Evolutionary conservation across 495 filamentous ascomycete species (phyloP), one percentile per base, ranked within the genome.

Genomic region (Penicillium cinerascens): DNA sequence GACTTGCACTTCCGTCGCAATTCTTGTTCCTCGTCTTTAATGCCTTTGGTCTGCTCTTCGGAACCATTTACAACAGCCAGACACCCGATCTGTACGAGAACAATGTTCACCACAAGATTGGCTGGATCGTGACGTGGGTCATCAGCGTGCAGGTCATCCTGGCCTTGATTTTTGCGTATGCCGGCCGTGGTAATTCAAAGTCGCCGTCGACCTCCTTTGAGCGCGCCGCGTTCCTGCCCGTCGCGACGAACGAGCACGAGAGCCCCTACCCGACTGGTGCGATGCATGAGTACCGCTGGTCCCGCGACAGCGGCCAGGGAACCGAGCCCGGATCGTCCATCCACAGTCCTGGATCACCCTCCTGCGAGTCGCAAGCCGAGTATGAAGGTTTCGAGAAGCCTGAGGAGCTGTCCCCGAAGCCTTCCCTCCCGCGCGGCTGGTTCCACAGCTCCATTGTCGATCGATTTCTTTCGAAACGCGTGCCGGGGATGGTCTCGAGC

Each of bases 71-170:
- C 73, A 89, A 92, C 65, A 77, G 77, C 56, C 83, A 81, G 42
- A 96, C 91, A 0, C 91, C 91, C 2, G 89, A 96, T 65, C 72
- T 98, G 1, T 97, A 97, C 64, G 81, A 84, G 44, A 87, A 89
- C 63, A 95, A 96, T 63, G 81, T 87, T 6, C 95, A 97, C 65
- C 85, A 90, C 70, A 91, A 87, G 68, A 78, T 93, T 43, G 93
- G 93, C 27, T 97, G 93, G 93, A 74, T 88, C 36, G 77, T 87
- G 26, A 92, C 87, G 10, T 87, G 82, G 75, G 75, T 91, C 13
- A 74, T 87, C 10, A 71, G 76, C 37, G 81, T 75, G 23, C 92
- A 96, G 71, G 79, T 84, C 10, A 49, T 86, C 11, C 73, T 95
- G 61, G 80, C 83, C 17, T 65, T 95, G 44, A 68, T 92, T 43